Evolutionary conservation across 208 protist genomes (phyloP), one percentile per base, ranked within the genome.

Genomic region (Trypanosomatidae sp.): DNA sequence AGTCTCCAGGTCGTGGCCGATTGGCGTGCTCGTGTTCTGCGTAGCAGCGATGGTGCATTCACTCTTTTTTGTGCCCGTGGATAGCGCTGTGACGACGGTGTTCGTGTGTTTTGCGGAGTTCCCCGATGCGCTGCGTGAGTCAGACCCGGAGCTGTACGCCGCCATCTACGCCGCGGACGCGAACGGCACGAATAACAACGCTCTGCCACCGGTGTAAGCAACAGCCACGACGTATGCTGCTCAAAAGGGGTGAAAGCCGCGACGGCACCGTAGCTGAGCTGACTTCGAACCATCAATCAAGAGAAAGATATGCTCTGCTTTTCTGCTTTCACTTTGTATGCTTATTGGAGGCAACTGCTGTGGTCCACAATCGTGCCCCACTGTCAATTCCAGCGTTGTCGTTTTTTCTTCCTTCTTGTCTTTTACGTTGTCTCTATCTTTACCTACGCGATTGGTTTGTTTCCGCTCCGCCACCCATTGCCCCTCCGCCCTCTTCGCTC

Each of bases 51-150:
- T 94, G 0, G 83, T 98, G 44, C 82, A 88, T 36, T 17, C 62
- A 7, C 70, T 96, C 66, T 77, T 98, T 52, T 89, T 97, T 30
- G 73, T 76, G n/a, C 69, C 85, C 50, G 79, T 98, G 17, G 79
- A 73, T 50, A 96, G 91, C 76, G 83, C 87, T 5, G 84, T 95
- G 53, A 88, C 88, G 25, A 95, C 94, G 1, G 77, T 97, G 39
- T 98, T 98, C 81, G 92, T 98, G 25, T 96, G 94, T 76, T 96
- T 94, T 66, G 94, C 91, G 12, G 94, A 98, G 74, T 79, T 82
- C 8, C 89, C 90, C 2, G 88, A 95, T 62, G 88, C 79, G n/a
- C 79, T 97, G 62, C 82, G 81, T 43, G 75, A 83, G 58, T 92
- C 85, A 5, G 78, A 91, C 55, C 90, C 88, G 25, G 69, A 83